Evolutionary conservation across 1,284 basidiomycete species (phyloP).

Genomic region (Fistulinella cinereoalba): DNA sequence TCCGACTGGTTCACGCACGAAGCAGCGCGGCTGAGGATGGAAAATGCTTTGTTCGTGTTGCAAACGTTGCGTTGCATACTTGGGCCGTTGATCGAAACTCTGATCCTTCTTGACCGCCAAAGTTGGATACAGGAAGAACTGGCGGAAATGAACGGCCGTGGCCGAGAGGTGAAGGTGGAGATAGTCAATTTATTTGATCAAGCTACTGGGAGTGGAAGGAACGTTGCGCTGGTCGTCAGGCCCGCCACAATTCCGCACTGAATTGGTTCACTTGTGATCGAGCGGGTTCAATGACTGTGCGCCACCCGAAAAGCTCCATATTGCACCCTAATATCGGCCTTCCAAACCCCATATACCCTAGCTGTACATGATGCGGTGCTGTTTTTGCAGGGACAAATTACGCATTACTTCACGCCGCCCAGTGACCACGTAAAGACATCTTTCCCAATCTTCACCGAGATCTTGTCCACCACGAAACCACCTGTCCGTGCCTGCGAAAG

Average conservation of each 20-base stretch:
- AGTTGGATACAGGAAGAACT: conserved; percentile 44
- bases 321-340: background rate
- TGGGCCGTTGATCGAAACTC: conserved; percentile 49
- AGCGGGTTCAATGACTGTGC: conserved; percentile 4
- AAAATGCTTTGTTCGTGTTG: conserved; percentile 40
- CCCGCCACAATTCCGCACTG: conserved; percentile 17
- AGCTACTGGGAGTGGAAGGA: conserved; percentile 59
- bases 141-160: conserved; percentile 23
- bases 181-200: conserved; percentile 68
- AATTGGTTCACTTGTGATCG: conserved; percentile 3
- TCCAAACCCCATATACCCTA: conserved; percentile 6
- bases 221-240: conserved; percentile 54
- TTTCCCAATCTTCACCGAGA: conserved; percentile 67
- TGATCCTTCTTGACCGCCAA: conserved; percentile 48
- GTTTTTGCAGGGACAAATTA: conserved; percentile 12
- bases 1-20: conserved; percentile 29
- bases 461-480: conserved; percentile 47
- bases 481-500: conserved; percentile 46
- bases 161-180: conserved; percentile 37
- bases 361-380: conserved; percentile 1
- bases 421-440: conserved; percentile 51
- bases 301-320: conserved; percentile 3
- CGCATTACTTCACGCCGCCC: conserved; percentile 25
- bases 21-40: conserved; percentile 25
- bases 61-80: conserved; percentile 51